phyloP scores from a whole-genome alignment of 106 monocot genomes.

The Acanthochlamys bracteata region DNA sequence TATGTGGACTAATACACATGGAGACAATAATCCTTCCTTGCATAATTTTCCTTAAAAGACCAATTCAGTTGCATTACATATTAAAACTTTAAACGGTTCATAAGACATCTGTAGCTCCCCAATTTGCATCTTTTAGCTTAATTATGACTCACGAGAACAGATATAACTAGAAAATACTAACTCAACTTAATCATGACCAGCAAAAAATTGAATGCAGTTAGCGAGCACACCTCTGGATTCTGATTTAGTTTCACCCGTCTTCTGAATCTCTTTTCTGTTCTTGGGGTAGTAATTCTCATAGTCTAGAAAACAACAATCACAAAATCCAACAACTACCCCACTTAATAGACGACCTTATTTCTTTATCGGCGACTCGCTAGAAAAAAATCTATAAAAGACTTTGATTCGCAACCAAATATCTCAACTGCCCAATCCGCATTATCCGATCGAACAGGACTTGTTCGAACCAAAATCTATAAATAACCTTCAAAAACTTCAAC shows the following conservation, averaged over 20 bases:
- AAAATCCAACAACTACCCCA: neutral
- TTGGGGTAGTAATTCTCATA: conserved; percentile 84
- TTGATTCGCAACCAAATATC: conserved; percentile 54
- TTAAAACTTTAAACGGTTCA: no score
- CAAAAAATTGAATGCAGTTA: no score
- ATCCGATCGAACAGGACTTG: conserved; percentile 14
- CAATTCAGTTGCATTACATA: no score
- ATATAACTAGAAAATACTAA: neutral
- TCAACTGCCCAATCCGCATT: conserved; percentile 33
- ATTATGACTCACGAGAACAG: no score
- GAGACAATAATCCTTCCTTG: no score
- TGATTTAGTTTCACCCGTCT: conserved; percentile 57
- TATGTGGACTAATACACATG: no score
- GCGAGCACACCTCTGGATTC: conserved; percentile 56
- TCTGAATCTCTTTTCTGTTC: conserved; percentile 68
- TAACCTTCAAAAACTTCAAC: conserved; percentile 43
- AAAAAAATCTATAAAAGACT: conserved; percentile 64
- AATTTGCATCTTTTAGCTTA: no score
- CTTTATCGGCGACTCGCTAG: conserved; percentile 51
- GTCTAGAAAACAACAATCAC: conserved; percentile 32
- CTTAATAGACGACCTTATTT: conserved; percentile 27
- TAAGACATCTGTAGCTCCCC: no score
- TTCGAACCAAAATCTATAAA: conserved; percentile 41
- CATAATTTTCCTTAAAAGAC: no score
- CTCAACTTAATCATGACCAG: neutral